Conservation (phyloP, 2,329 filamentous ascomycete genomes). For the Onygena corvina region DNA sequence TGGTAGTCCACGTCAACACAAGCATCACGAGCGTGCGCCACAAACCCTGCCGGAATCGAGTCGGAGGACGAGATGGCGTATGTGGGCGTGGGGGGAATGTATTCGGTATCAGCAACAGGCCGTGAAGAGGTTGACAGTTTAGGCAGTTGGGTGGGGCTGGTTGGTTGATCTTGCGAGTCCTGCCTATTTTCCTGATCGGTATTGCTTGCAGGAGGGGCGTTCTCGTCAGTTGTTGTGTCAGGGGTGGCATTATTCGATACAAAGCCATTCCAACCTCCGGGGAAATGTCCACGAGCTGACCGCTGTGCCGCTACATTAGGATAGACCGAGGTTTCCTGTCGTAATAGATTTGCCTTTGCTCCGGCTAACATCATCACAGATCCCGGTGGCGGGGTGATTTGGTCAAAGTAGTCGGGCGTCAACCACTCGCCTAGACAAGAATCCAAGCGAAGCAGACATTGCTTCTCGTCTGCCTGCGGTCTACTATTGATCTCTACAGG, state of each 20-base stretch:
- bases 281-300: slow-evolving; percentile 38
- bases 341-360: slow-evolving; percentile 76
- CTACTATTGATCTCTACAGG: neutral
- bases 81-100: slow-evolving; percentile 63
- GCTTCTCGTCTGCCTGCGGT: neutral
- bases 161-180: neutral
- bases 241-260: slow-evolving; percentile 18
- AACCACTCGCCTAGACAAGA: slow-evolving; percentile 94
- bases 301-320: slow-evolving; percentile 26
- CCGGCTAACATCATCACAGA: slow-evolving; percentile 77
- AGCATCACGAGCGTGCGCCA: slow-evolving; percentile 76
- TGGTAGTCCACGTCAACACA: slow-evolving; percentile 83
- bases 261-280: slow-evolving; percentile 44
- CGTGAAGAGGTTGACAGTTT: slow-evolving; percentile 25
- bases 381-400: slow-evolving; percentile 76
- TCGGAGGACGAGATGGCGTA: slow-evolving; percentile 73
- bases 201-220: neutral
- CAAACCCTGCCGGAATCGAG: slow-evolving; percentile 75
- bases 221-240: slow-evolving; percentile 17
- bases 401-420: slow-evolving; percentile 81
- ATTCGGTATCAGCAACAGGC: slow-evolving; percentile 35
- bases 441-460: slow-evolving; percentile 57
- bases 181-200: neutral
- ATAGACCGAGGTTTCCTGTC: slow-evolving; percentile 55
- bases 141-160: slow-evolving; percentile 16